Percentiles rank a stretch among this genome's conserved stretches.
phyloP scores from a whole-genome alignment of 257 asterid genomes.

The Solanum ahanhuiri region DNA sequence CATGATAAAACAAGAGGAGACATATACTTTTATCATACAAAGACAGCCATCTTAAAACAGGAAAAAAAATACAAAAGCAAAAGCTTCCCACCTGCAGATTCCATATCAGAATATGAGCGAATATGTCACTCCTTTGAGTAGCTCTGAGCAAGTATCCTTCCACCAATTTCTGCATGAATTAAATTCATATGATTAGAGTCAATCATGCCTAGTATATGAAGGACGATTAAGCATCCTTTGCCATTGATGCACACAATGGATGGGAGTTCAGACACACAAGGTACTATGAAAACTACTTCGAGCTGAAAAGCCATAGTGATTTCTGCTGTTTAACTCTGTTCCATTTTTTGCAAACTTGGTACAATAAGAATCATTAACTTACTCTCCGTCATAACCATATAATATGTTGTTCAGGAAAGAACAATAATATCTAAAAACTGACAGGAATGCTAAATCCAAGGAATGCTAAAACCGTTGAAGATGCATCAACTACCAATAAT shows the following conservation, averaged over 20 bases:
- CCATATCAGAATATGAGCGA: constrained; percentile 98
- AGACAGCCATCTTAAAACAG: not conserved
- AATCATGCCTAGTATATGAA: constrained; percentile 4
- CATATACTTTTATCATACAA: not conserved
- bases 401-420: not conserved
- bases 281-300: not conserved
- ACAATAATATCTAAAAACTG: not conserved
- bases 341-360: not conserved
- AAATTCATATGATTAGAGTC: constrained; percentile 3
- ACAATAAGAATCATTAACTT: not conserved
- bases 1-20: constrained; percentile 1
- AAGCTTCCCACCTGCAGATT: constrained; percentile 65
- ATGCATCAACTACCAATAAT: not conserved
- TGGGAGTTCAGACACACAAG: not conserved
- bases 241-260: not conserved
- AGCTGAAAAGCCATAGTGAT: not conserved
- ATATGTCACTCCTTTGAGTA: constrained; percentile 87
- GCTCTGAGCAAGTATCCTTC: constrained; percentile 99
- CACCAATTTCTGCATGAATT: constrained; percentile 71
- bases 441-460: not conserved
- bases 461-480: not conserved
- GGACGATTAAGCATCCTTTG: not conserved
- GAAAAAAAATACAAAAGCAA: not conserved
- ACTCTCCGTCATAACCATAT: not conserved
- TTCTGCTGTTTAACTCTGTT: not conserved